These are phyloP conservation scores for Chalaropsis ovoidea DNA, from an alignment of 2,329 filamentous ascomycete genomes.

Conservation along the genomic window DNA sequence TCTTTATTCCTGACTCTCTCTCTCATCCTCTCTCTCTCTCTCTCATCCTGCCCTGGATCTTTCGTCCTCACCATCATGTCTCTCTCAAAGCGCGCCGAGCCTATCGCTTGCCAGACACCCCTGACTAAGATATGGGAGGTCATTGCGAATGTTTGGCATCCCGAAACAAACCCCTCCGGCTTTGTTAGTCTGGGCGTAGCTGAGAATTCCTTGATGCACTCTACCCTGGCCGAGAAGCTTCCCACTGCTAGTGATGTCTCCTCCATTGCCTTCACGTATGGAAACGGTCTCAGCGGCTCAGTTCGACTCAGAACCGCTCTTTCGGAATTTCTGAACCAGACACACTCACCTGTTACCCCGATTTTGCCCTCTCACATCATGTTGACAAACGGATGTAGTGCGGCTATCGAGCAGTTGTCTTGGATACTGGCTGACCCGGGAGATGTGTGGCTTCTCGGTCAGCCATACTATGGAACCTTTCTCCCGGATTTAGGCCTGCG, in stretches of 20 bases:
- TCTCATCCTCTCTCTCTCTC: background rate
- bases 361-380: constrained; percentile 33
- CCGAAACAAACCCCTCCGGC: constrained; percentile 35
- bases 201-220: constrained; percentile 45
- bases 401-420: constrained; percentile 35
- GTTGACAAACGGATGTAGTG: constrained; percentile 36
- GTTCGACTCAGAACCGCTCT: constrained; percentile 32
- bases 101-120: constrained; percentile 30
- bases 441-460: constrained; percentile 36
- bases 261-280: constrained; percentile 35
- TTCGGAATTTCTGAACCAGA: constrained; percentile 33
- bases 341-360: constrained; percentile 30
- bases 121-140: constrained; percentile 36
- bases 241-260: constrained; percentile 34
- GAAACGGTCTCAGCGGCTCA: constrained; percentile 35
- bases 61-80: constrained; percentile 25
- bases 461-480: constrained; percentile 43
- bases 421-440: constrained; percentile 36
- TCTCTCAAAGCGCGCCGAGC: constrained; percentile 30
- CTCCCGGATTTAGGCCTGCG: constrained; percentile 38
- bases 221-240: constrained; percentile 35
- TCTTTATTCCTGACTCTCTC: background rate
- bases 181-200: constrained; percentile 44
- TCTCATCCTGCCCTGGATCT: background rate
- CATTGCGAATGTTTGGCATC: constrained; percentile 38